Evolutionary conservation across 306 rosid genomes (phyloP).

Genomic region (Oemleria cerasiformis): DNA sequence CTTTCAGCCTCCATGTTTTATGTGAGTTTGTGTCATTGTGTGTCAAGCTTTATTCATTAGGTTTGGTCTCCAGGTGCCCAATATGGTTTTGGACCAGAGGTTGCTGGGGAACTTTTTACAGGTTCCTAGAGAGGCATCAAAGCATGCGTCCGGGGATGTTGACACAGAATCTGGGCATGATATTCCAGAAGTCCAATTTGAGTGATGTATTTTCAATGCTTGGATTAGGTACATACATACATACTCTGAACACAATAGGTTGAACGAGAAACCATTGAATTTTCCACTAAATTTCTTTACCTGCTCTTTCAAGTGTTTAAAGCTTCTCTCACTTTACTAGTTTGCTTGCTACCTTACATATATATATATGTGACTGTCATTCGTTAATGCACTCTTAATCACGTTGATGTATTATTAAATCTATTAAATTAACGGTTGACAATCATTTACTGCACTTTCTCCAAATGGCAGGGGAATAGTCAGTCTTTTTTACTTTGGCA

Average conservation of each 20-base stretch:
- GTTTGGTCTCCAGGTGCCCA: conserved; percentile 62
- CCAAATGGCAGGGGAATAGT: background rate
- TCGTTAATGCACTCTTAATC: too few relatives aligned
- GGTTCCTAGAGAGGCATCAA: conserved; percentile 31
- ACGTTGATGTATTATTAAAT: too few relatives aligned
- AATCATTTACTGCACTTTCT: too few relatives aligned
- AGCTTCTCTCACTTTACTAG: too few relatives aligned
- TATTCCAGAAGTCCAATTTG: background rate
- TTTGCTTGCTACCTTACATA: too few relatives aligned
- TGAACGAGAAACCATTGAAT: background rate
- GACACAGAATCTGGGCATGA: conserved; percentile 17
- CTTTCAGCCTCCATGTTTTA: background rate
- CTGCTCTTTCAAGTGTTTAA: background rate
- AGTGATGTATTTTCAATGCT: conserved; percentile 9
- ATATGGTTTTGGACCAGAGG: conserved; percentile 81
- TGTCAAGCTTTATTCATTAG: conserved; percentile 18
- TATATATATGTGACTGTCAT: too few relatives aligned
- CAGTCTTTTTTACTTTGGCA: too few relatives aligned
- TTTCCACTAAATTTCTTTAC: too few relatives aligned
- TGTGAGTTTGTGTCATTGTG: background rate
- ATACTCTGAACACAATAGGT: conserved; percentile 4
- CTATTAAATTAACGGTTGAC: background rate
- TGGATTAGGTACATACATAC: background rate
- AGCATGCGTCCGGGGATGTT: conserved; percentile 5
- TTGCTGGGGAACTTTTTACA: conserved; percentile 74